phyloP scores from a whole-genome alignment of 2,329 filamentous ascomycete species.

The Zalaria obscura region DNA sequence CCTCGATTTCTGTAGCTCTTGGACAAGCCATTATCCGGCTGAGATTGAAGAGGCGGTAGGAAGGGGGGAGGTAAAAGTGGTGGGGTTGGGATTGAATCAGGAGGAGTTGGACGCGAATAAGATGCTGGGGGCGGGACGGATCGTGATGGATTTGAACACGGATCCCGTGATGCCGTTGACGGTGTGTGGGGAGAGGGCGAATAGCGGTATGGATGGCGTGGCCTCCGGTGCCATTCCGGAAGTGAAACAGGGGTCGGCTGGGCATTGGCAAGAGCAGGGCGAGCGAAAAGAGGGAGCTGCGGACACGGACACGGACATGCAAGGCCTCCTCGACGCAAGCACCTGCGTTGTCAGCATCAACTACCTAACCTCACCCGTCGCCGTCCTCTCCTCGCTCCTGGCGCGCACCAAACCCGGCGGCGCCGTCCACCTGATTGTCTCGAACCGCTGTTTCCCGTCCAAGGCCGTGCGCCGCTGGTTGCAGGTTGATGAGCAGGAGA shows the following conservation, averaged over 20 bases:
- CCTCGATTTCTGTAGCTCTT: conserved; percentile 37
- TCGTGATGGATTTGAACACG: conserved; percentile 32
- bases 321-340: conserved; percentile 25
- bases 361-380: conserved; percentile 33
- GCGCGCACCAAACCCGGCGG: conserved; percentile 27
- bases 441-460: conserved; percentile 36
- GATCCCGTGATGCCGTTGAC: conserved; percentile 15
- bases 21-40: conserved; percentile 33
- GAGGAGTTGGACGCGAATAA: conserved; percentile 30
- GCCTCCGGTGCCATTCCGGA: not conserved
- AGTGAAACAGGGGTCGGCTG: not conserved
- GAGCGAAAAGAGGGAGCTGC: conserved; percentile 2
- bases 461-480: conserved; percentile 38
- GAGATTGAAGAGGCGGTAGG: conserved; percentile 16
- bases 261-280: too few relatives aligned
- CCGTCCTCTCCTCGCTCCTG: conserved; percentile 28
- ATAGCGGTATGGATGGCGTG: conserved; percentile 1
- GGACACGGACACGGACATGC: conserved; percentile 1
- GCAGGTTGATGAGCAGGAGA: conserved; percentile 27
- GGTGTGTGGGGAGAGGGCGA: conserved; percentile 3
- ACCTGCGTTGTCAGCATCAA: conserved; percentile 39
- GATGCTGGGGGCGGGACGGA: conserved; percentile 17
- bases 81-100: conserved; percentile 34
- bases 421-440: conserved; percentile 35
- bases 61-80: conserved; percentile 23